Conservation (phyloP, 495 filamentous ascomycete genomes). For the Podospora fimiseda region DNA sequence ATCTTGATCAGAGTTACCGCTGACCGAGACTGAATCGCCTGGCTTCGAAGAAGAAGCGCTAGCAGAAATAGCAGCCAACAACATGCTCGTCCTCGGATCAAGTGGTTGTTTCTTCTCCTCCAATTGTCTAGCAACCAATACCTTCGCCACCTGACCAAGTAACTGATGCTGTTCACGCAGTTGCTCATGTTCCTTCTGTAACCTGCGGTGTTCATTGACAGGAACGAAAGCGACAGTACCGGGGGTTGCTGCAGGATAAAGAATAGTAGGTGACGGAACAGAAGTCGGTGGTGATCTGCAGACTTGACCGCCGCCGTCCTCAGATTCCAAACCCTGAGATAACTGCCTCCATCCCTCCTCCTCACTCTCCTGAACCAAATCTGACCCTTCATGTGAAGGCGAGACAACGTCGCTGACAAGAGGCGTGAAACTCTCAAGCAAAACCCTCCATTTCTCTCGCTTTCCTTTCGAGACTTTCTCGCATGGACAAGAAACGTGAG, state of each 20-base stretch:
- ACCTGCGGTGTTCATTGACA: conserved; percentile 12
- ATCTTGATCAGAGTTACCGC: conserved; percentile 13
- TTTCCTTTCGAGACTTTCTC: conserved; percentile 30
- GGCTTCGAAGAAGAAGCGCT: neutral
- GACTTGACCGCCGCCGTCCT: neutral
- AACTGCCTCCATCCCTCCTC: conserved; percentile 1
- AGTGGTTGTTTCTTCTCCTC: conserved; percentile 5
- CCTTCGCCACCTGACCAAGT: conserved; percentile 15
- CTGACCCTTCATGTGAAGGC: neutral
- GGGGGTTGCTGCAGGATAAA: neutral
- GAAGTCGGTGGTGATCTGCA: conserved; percentile 9
- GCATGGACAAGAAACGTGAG: conserved; percentile 19
- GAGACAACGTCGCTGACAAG: conserved; percentile 8
- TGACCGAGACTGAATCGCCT: neutral
- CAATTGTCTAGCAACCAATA: conserved; percentile 6
- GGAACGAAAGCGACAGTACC: conserved; percentile 3
- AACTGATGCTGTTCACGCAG: conserved; percentile 17
- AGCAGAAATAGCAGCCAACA: neutral
- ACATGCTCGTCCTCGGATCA: neutral
- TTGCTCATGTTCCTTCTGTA: conserved; percentile 16
- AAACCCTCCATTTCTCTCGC: conserved; percentile 29
- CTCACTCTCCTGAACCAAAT: conserved; percentile 7
- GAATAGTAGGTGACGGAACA: conserved; percentile 7
- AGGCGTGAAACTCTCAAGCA: conserved; percentile 26
- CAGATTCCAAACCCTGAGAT: conserved; percentile 1